Evolutionary conservation across 495 filamentous ascomycete genomes (phyloP).

Genomic region (Penicillium daleae): DNA sequence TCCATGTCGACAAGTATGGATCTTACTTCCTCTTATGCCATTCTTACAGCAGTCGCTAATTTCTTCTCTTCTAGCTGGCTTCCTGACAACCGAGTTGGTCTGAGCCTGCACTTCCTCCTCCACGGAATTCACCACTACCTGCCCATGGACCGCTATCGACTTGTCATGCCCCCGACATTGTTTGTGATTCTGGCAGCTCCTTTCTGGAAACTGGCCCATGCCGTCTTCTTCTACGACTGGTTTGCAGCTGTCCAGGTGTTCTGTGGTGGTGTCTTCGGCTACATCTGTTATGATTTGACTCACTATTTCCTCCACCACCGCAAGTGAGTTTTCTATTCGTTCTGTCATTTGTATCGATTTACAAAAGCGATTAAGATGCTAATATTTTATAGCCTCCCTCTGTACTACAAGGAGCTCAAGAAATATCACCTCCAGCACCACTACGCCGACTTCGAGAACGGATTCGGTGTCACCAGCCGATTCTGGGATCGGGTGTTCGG

Average conservation of each 20-base stretch:
- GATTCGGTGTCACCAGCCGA: slow-evolving; percentile 97
- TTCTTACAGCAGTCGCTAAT: slow-evolving; percentile 5
- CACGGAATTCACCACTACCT: slow-evolving; percentile 98
- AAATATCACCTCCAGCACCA: slow-evolving; percentile 97
- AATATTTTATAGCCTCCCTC: slow-evolving; percentile 62
- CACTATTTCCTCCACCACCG: slow-evolving; percentile 99
- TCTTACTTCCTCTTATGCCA: slow-evolving; percentile 8
- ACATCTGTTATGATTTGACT: slow-evolving; percentile 94
- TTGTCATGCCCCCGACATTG: slow-evolving; percentile 95
- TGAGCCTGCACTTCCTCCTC: slow-evolving; percentile 90
- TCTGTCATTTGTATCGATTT: background rate
- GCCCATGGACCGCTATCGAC: slow-evolving; percentile 94
- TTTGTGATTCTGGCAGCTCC: slow-evolving; percentile 84
- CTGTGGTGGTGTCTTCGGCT: slow-evolving; percentile 93
- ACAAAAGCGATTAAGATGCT: too few relatives aligned
- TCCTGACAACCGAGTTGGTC: slow-evolving; percentile 86
- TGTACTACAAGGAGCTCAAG: slow-evolving; percentile 87
- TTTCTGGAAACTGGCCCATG: slow-evolving; percentile 91
- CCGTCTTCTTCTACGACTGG: slow-evolving; percentile 86
- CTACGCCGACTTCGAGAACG: slow-evolving; percentile 94
- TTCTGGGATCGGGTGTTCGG: slow-evolving; percentile 96
- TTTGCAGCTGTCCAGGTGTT: slow-evolving; percentile 73
- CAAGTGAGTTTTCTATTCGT: slow-evolving; percentile 58
- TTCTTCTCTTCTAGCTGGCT: slow-evolving; percentile 62
- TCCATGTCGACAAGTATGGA: slow-evolving; percentile 87